Conservation (phyloP, 768 basidiomycete genomes). For the Tylopilus rubrobrunneus region DNA sequence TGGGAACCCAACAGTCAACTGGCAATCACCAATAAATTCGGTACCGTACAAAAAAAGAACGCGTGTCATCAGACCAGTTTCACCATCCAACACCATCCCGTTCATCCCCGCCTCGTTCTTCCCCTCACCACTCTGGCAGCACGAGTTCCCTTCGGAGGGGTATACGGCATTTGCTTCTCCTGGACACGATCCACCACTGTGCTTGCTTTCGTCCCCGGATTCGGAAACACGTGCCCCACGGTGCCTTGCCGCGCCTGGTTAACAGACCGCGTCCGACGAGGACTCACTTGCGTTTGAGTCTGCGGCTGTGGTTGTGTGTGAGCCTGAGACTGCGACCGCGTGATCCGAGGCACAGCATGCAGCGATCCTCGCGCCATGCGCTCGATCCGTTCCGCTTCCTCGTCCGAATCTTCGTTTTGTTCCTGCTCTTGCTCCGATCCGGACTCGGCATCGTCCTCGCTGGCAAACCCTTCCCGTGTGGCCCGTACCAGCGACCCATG, state of each 20-base stretch:
- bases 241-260: not conserved
- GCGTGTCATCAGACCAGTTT: no score
- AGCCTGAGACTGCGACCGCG: constrained; percentile 10
- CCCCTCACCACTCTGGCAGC: no score
- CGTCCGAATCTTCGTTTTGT: not conserved
- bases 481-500: constrained; percentile 14
- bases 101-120: no score
- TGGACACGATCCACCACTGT: constrained; percentile 9
- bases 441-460: not conserved
- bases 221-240: constrained; percentile 6
- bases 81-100: no score
- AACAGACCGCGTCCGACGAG: constrained; percentile 9
- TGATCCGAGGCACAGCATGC: not conserved
- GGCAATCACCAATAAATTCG: no score
- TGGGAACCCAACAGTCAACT: no score
- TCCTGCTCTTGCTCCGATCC: not conserved
- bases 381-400: constrained; percentile 11
- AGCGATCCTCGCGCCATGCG: constrained; percentile 13
- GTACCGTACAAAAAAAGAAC: no score
- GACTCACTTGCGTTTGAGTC: not conserved
- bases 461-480: not conserved
- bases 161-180: constrained; percentile 2
- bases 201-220: constrained; percentile 14
- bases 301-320: not conserved
- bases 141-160: constrained; percentile 12